These are phyloP conservation scores for Rhododendron simsii DNA, from an alignment of 148 eudicot species.

Conservation along the genomic window DNA sequence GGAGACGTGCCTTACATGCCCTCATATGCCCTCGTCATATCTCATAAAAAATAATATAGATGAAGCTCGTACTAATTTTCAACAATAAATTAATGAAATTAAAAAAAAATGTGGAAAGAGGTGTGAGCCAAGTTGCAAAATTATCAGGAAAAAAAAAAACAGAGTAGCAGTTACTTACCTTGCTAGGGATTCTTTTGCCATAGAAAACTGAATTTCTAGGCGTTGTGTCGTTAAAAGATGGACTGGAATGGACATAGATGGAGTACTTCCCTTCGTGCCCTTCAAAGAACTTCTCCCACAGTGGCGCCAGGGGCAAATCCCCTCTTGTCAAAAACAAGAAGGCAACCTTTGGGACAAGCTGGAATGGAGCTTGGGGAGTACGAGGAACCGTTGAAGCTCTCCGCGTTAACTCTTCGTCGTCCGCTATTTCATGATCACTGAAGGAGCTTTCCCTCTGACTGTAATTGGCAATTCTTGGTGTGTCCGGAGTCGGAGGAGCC, in stretches of 20 bases:
- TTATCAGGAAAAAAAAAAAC: background rate
- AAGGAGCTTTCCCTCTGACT: background rate
- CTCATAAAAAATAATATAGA: too few relatives aligned
- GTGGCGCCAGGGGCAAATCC: constrained; percentile 51
- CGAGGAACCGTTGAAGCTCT: constrained; percentile 51
- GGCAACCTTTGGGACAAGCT: constrained; percentile 48
- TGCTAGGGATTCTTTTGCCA: constrained; percentile 55
- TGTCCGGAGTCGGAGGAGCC: background rate
- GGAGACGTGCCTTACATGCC: too few relatives aligned
- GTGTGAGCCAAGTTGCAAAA: background rate
- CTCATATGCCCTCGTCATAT: too few relatives aligned
- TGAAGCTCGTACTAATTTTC: too few relatives aligned
- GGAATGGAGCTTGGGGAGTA: constrained; percentile 10
- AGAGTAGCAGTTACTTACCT: constrained; percentile 28
- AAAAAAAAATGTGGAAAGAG: too few relatives aligned
- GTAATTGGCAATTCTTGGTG: background rate
- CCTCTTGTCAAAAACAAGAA: constrained; percentile 69
- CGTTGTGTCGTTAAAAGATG: constrained; percentile 33
- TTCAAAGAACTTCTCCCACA: constrained; percentile 68
- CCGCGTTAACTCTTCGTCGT: constrained; percentile 48
- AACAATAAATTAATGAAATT: too few relatives aligned
- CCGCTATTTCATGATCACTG: constrained; percentile 14
- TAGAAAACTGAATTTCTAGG: constrained; percentile 45
- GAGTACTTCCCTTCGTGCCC: constrained; percentile 51
- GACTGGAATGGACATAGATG: constrained; percentile 63